A percentile compares a stretch with the other conserved stretches of the same genome.
Conservation (phyloP, 768 basidiomycete genomes). For the Mycena pura region DNA sequence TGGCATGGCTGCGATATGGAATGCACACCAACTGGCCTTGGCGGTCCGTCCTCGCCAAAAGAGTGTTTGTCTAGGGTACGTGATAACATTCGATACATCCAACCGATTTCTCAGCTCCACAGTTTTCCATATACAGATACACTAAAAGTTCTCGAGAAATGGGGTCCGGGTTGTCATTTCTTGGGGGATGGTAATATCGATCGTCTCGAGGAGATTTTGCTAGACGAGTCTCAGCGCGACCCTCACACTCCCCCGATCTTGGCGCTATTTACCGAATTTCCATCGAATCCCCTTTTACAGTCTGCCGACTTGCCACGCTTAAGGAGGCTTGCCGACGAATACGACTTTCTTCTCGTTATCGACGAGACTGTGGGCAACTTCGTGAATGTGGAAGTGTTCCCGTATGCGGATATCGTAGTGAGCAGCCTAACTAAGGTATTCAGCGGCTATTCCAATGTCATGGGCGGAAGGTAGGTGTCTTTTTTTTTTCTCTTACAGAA, state of each 20-base stretch:
- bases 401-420: slow-evolving; percentile 87
- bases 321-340: slow-evolving; percentile 82
- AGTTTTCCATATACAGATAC: slow-evolving; percentile 98
- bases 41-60: slow-evolving; percentile 65
- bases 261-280: slow-evolving; percentile 91
- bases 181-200: slow-evolving; percentile 83
- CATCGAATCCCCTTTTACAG: slow-evolving; percentile 93
- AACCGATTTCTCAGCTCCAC: not conserved
- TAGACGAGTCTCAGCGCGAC: slow-evolving; percentile 44
- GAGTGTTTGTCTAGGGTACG: slow-evolving; percentile 94
- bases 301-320: slow-evolving; percentile 79
- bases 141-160: slow-evolving; percentile 91
- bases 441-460: slow-evolving; percentile 92
- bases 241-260: slow-evolving; percentile 66
- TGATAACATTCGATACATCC: slow-evolving; percentile 4
- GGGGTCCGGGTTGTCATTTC: slow-evolving; percentile 94
- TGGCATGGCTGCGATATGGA: slow-evolving; percentile 97
- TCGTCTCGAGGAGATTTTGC: slow-evolving; percentile 69
- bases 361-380: slow-evolving; percentile 97
- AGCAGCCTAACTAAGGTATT: slow-evolving; percentile 95
- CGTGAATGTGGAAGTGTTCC: slow-evolving; percentile 88
- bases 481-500: not conserved
- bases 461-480: slow-evolving; percentile 88
- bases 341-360: slow-evolving; percentile 86
- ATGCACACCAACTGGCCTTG: slow-evolving; percentile 76